Evolutionary conservation across 805 yeast genomes (phyloP).

Genomic region (Saccharomycopsis olivae): DNA sequence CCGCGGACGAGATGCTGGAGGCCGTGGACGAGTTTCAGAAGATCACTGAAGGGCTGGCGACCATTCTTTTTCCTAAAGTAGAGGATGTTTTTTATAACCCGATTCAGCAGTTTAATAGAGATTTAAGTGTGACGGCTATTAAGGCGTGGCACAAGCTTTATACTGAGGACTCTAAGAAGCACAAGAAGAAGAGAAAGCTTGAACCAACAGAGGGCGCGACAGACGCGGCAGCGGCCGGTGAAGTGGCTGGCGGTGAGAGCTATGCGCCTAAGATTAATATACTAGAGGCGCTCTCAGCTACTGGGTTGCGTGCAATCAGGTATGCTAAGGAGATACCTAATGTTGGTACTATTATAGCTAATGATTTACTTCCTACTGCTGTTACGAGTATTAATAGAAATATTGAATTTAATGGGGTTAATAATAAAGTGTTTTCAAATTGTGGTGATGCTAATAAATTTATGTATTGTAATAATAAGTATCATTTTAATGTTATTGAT

Average conservation of each 20-base stretch:
- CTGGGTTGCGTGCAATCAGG: slow-evolving; percentile 89
- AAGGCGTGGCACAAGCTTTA: slow-evolving; percentile 74
- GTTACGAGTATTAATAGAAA: slow-evolving; percentile 71
- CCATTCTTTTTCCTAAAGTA: slow-evolving; percentile 69
- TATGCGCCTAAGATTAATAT: slow-evolving; percentile 47
- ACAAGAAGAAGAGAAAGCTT: slow-evolving; percentile 21
- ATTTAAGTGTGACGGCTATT: slow-evolving; percentile 74
- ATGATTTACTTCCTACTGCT: slow-evolving; percentile 80
- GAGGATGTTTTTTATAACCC: slow-evolving; percentile 90
- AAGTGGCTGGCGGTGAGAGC: slow-evolving; percentile 4
- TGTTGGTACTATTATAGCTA: slow-evolving; percentile 69
- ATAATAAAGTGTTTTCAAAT: slow-evolving; percentile 48
- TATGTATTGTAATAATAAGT: slow-evolving; percentile 43
- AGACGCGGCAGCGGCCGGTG: slow-evolving; percentile 12
- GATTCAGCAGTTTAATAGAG: slow-evolving; percentile 93
- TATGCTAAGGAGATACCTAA: slow-evolving; percentile 86
- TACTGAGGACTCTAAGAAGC: slow-evolving; percentile 22
- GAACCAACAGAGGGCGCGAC: slow-evolving; percentile 6
- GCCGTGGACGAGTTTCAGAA: too few species aligned
- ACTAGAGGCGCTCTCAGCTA: slow-evolving; percentile 86
- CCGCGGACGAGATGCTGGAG: too few species aligned
- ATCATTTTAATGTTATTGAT: slow-evolving; percentile 76
- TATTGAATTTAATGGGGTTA: slow-evolving; percentile 53
- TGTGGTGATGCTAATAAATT: slow-evolving; percentile 85
- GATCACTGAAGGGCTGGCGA: slow-evolving; percentile 74